Evolutionary conservation across 2,329 filamentous ascomycete species (phyloP), one percentile per base, ranked within the genome.

Genomic region (Colletotrichum phormii): DNA sequence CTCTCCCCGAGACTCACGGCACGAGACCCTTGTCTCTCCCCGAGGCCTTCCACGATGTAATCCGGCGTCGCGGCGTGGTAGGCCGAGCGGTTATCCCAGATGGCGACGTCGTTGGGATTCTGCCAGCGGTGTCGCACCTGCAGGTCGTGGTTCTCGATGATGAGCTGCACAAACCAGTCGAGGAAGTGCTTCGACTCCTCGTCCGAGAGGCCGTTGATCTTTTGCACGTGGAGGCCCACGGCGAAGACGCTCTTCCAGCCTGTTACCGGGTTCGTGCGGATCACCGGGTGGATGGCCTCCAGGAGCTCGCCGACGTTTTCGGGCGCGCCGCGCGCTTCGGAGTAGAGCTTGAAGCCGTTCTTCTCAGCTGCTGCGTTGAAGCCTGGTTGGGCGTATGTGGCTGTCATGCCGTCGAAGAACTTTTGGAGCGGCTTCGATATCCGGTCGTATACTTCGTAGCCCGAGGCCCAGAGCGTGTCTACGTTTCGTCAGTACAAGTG

Each of bases 381-480:
- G 1, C 80, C 78, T 0, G 88, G 86, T 75, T 87, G 84, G 0
- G 84, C 85, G 74, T 86, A 87, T 0, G 87, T 89, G 3, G 86
- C 90, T 0, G 89, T 91, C 8, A 92, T 80, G 0, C 80, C 79
- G 67, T 92, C 90, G 33, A 92, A 84, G 79, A 92, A 92, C 29
- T 82, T 81, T 71, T 88, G 89, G 65, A 89, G 88, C 0, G 88
- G 82, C 2, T 83, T 82, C 4, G 88, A 90, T 71, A 93, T 84
- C 33, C 89, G 87, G 77, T 93, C 91, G 76, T 92, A 93, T 13
- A 92, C 80, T 75, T 93, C 83, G 64, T 85, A 86, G 2, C 82
- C 83, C 0, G 82, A 84, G 29, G 79, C 91, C 90, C 91, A 93
- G 6, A 93, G 85, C 0, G 91, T 92, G 79, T 89, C 86, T 86